Percentiles rank a stretch among this genome's conserved stretches.
These are phyloP conservation scores for Candida peoriensis DNA, from an alignment of 805 yeast genomes.

Conservation along the genomic window DNA sequence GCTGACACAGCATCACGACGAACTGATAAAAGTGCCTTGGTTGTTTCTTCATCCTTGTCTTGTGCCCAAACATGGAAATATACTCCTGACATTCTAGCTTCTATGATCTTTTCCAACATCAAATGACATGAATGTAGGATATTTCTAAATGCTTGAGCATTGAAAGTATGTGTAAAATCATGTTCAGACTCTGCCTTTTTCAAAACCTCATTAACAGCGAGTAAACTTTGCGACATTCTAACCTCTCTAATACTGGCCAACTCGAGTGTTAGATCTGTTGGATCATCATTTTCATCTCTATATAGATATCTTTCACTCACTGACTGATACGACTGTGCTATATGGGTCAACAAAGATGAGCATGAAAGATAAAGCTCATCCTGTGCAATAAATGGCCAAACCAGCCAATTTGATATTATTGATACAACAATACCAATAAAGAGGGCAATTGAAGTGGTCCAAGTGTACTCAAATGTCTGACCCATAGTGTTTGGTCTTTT, in stretches of 20 bases:
- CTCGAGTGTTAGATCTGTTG: constrained; percentile 39
- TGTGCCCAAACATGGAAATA: constrained; percentile 42
- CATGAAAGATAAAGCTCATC: constrained; percentile 35
- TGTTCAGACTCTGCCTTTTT: constrained; percentile 33
- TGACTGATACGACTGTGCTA: constrained; percentile 42
- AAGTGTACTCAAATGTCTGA: constrained; percentile 31
- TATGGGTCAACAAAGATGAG: constrained; percentile 34
- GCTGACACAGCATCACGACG: constrained; percentile 46
- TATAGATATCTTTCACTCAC: constrained; percentile 44
- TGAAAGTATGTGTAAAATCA: constrained; percentile 30
- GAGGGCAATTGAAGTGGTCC: constrained; percentile 36
- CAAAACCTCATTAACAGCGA: constrained; percentile 34
- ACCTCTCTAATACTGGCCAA: constrained; percentile 43
- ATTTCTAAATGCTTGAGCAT: constrained; percentile 27
- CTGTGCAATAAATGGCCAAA: constrained; percentile 45
- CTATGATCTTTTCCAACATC: constrained; percentile 38
- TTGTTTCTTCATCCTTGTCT: constrained; percentile 33
- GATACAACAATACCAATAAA: constrained; percentile 35
- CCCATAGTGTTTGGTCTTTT: constrained; percentile 15
- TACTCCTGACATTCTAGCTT: constrained; percentile 44
- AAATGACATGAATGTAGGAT: constrained; percentile 34
- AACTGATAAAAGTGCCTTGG: constrained; percentile 34
- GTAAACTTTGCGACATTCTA: constrained; percentile 39
- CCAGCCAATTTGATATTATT: constrained; percentile 36
- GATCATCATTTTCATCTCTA: constrained; percentile 41